phyloP scores from a whole-genome alignment of 108 stramenopile genomes.

The Fistulifera solaris region DNA sequence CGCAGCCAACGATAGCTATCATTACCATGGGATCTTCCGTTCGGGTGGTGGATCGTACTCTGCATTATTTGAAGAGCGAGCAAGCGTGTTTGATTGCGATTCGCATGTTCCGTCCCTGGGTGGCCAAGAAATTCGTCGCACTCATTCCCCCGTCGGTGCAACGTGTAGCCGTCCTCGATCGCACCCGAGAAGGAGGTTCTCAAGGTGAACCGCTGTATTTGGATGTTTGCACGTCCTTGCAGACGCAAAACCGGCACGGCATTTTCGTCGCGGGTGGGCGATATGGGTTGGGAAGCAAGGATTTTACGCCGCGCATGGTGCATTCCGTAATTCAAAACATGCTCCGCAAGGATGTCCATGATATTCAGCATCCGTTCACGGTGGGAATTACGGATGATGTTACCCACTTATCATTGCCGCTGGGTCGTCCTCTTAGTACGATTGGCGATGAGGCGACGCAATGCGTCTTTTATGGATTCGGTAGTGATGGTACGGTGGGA shows the following conservation, averaged over 20 bases:
- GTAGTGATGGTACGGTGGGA: constrained; percentile 49
- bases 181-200: constrained; percentile 48
- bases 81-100: constrained; percentile 40
- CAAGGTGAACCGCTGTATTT: constrained; percentile 57
- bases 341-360: constrained; percentile 24
- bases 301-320: constrained; percentile 53
- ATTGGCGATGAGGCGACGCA: constrained; percentile 24
- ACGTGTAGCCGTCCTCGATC: constrained; percentile 46
- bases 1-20: constrained; percentile 37
- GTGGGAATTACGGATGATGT: constrained; percentile 62
- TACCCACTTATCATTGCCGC: constrained; percentile 37
- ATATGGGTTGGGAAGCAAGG: constrained; percentile 51
- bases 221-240: constrained; percentile 59
- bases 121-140: constrained; percentile 22
- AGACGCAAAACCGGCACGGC: constrained; percentile 27
- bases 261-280: constrained; percentile 47
- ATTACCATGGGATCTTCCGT: constrained; percentile 55
- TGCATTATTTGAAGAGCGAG: constrained; percentile 35
- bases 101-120: constrained; percentile 53
- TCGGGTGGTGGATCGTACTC: constrained; percentile 39
- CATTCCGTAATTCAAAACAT: constrained; percentile 39
- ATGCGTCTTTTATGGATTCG: constrained; percentile 59
- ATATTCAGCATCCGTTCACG: constrained; percentile 46
- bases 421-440: constrained; percentile 34
- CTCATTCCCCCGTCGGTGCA: constrained; percentile 27